phyloP scores from a whole-genome alignment of 2,329 filamentous ascomycete species.

The Keithomyces neogunnii region DNA sequence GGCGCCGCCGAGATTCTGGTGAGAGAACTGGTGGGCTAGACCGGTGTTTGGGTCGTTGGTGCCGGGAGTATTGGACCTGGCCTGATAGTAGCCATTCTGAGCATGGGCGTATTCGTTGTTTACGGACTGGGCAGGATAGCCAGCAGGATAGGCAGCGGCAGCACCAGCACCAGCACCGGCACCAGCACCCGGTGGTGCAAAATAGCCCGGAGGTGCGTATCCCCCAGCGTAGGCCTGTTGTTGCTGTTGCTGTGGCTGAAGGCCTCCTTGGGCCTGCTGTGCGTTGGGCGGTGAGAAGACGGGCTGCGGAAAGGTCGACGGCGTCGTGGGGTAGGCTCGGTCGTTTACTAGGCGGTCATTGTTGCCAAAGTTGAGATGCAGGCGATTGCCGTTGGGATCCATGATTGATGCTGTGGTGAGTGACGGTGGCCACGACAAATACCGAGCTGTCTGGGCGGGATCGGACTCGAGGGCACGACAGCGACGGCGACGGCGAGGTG shows the following conservation, averaged over 20 bases:
- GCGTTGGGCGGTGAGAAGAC: constrained; percentile 42
- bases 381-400: constrained; percentile 51
- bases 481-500: neutral
- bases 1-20: constrained; percentile 79
- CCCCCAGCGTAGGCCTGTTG: constrained; percentile 40
- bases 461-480: neutral
- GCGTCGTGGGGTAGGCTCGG: constrained; percentile 75
- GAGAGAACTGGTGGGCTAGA: constrained; percentile 90
- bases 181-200: constrained; percentile 45
- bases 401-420: constrained; percentile 21
- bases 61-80: constrained; percentile 48
- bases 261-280: constrained; percentile 28
- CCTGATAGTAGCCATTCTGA: constrained; percentile 38
- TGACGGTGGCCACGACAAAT: neutral
- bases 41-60: constrained; percentile 81
- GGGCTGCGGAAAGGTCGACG: constrained; percentile 92
- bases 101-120: constrained; percentile 42
- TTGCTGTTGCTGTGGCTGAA: constrained; percentile 23
- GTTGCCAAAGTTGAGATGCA: constrained; percentile 59
- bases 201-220: constrained; percentile 44
- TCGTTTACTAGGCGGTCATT: constrained; percentile 57
- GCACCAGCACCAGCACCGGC: no score
- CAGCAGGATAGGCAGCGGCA: constrained; percentile 38
- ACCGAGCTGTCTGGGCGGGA: neutral
- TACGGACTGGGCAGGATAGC: constrained; percentile 30